A percentile compares a stretch with the other conserved stretches of the same genome.
phyloP scores from a whole-genome alignment of 306 rosid genomes.

The Lathyrus sativus region DNA sequence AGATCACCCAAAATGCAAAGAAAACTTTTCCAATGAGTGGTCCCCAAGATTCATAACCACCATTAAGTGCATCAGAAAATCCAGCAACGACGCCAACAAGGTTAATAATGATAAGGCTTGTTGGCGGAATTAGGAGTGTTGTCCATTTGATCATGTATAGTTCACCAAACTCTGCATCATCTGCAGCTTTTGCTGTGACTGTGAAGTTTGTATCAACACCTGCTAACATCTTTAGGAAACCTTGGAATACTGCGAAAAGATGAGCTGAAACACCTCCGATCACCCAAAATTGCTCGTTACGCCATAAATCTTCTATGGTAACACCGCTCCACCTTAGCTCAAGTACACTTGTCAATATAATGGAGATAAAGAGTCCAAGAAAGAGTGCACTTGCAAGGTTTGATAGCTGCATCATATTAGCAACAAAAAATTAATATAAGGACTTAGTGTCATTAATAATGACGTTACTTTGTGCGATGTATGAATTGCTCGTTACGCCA shows the following conservation, averaged over 20 bases:
- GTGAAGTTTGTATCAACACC: slow-evolving; percentile 96
- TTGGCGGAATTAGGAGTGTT: slow-evolving; percentile 89
- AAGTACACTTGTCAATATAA: slow-evolving; percentile 74
- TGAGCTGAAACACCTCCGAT: slow-evolving; percentile 96
- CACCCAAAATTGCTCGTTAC: slow-evolving; percentile 98
- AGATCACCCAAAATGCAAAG: slow-evolving; percentile 93
- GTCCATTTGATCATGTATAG: slow-evolving; percentile 94
- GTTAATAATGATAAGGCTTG: slow-evolving; percentile 78
- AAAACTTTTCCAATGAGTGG: slow-evolving; percentile 93
- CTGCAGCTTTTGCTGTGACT: slow-evolving; percentile 86
- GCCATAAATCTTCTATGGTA: slow-evolving; percentile 80
- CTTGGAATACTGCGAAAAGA: slow-evolving; percentile 95
- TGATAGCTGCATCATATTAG: slow-evolving; percentile 71
- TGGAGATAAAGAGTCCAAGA: slow-evolving; percentile 93
- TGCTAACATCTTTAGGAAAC: slow-evolving; percentile 86
- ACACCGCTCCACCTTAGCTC: slow-evolving; percentile 97
- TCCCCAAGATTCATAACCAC: slow-evolving; percentile 97
- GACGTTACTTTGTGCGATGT: too few species aligned
- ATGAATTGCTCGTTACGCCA: too few species aligned
- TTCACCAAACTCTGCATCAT: slow-evolving; percentile 84
- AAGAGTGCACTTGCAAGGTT: slow-evolving; percentile 86
- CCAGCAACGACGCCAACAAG: slow-evolving; percentile 96
- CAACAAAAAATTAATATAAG: neutral
- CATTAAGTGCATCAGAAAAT: slow-evolving; percentile 88
- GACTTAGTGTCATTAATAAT: slow-evolving; percentile 11